Percentiles rank a stretch among this genome's conserved stretches.
Evolutionary conservation across 1,284 basidiomycete genomes (phyloP).

Genomic region (Abortiporus biennis): DNA sequence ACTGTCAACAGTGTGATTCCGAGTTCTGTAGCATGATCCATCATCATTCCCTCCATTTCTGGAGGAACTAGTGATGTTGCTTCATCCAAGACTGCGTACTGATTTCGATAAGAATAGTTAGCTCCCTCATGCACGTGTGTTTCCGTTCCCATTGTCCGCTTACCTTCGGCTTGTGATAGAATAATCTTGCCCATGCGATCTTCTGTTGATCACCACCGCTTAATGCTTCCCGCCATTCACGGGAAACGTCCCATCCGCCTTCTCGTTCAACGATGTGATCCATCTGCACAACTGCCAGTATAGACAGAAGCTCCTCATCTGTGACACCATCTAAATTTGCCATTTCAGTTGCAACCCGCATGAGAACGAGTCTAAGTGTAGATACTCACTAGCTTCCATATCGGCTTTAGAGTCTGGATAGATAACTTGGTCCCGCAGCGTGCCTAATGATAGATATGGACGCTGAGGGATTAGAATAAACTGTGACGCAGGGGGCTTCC

Average conservation of each 20-base stretch:
- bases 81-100: constrained; percentile 97
- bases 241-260: constrained; percentile 86
- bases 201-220: constrained; percentile 88
- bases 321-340: constrained; percentile 50
- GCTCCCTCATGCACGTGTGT: not conserved
- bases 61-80: constrained; percentile 92
- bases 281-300: constrained; percentile 84
- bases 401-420: constrained; percentile 81
- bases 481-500: constrained; percentile 84
- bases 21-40: constrained; percentile 85
- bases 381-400: constrained; percentile 62
- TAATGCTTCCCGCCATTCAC: constrained; percentile 92
- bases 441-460: constrained; percentile 91
- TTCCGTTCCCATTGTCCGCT: constrained; percentile 9
- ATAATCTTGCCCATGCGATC: constrained; percentile 95
- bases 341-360: not conserved
- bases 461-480: constrained; percentile 97
- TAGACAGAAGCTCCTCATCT: constrained; percentile 71
- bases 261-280: constrained; percentile 89
- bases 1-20: constrained; percentile 90
- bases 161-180: constrained; percentile 93
- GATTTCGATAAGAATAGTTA: not conserved
- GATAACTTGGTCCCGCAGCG: constrained; percentile 88
- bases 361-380: constrained; percentile 9
- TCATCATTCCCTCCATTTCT: constrained; percentile 93